Evolutionary conservation across 805 yeast species (phyloP), one percentile per base, ranked within the genome.

Genomic region (Pichia cephalocereana): DNA sequence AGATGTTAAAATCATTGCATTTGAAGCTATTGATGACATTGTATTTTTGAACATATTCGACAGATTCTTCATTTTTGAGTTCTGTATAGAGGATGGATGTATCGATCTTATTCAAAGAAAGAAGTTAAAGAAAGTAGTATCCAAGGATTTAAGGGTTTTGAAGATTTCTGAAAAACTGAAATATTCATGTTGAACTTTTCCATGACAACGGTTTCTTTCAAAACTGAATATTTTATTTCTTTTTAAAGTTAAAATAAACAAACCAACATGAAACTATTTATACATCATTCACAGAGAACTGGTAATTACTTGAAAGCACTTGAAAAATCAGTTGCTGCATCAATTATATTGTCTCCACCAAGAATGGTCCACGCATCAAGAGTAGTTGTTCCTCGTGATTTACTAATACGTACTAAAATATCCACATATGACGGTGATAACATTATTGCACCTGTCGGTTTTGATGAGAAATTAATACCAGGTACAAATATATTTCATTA

Each of bases 1-100:
- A 2, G 81, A 74, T 0, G 87, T 82, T 30, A 82, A 61, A 18
- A 82, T 71, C 77, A 80, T 75, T 3, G 82, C 84, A 46, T 66
- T 70, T 9, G 68, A 63, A 6, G 69, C 65, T 23, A 65, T 55
- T 2, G 67, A 58, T 1, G 70, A 56, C 69, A 67, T 65, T 1
- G 69, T 52, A 15, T 65, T 65, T 45, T 58, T 59, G 50, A 58
- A 67, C 4, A 55, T 57, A 8, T 8, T 34, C 37, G 37, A 14
- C 2, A 34, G 37, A 15, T 15, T 34, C 17, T 34, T 34, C 37
- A 34, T 34, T 4, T 30, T 30, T 30, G 32, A 23, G 5, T 6
- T 23, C 6, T 23, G 26, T 23, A 23, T 23, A 23, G 26, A 23
- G 26, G 6, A 5, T 23, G 26, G 6, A 5, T 23, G 26, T 23